phyloP scores from a whole-genome alignment of 1,284 basidiomycete genomes.

The Wolfiporia cocos region DNA sequence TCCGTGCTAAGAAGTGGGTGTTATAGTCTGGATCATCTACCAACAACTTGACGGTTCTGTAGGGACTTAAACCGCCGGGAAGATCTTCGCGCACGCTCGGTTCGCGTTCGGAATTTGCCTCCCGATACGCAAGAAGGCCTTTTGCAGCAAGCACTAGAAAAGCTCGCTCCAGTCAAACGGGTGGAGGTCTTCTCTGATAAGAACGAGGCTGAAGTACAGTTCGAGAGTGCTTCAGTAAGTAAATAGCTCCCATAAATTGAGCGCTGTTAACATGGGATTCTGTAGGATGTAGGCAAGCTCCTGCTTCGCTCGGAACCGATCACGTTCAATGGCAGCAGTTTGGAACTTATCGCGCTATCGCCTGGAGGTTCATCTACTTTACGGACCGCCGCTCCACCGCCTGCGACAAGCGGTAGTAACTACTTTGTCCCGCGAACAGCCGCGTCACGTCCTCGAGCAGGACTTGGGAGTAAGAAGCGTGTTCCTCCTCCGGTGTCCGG shows the following conservation, averaged over 20 bases:
- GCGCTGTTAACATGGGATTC: slow-evolving; percentile 1
- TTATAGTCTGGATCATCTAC: not conserved
- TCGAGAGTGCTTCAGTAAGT: slow-evolving; percentile 69
- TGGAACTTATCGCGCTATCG: slow-evolving; percentile 54
- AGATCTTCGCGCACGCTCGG: slow-evolving; percentile 63
- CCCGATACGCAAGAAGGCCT: slow-evolving; percentile 76
- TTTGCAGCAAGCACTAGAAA: slow-evolving; percentile 83
- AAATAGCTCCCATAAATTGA: not conserved
- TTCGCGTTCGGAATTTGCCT: slow-evolving; percentile 75
- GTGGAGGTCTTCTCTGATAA: slow-evolving; percentile 69
- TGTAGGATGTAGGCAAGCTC: slow-evolving; percentile 74
- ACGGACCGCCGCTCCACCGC: slow-evolving; percentile 30
- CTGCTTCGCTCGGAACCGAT: slow-evolving; percentile 66
- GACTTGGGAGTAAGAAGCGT: slow-evolving; percentile 50
- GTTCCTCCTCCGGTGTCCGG: no score
- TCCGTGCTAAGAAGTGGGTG: slow-evolving; percentile 43
- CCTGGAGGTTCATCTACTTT: slow-evolving; percentile 23
- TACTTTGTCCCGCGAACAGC: slow-evolving; percentile 61
- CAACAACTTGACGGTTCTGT: not conserved
- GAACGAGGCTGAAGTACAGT: slow-evolving; percentile 72
- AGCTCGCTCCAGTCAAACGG: slow-evolving; percentile 64
- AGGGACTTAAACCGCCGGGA: slow-evolving; percentile 37
- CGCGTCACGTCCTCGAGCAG: slow-evolving; percentile 61
- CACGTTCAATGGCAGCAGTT: slow-evolving; percentile 50
- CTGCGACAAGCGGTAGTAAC: slow-evolving; percentile 36